Conservation (phyloP, 495 filamentous ascomycete genomes). For the Penicillium manginii region DNA sequence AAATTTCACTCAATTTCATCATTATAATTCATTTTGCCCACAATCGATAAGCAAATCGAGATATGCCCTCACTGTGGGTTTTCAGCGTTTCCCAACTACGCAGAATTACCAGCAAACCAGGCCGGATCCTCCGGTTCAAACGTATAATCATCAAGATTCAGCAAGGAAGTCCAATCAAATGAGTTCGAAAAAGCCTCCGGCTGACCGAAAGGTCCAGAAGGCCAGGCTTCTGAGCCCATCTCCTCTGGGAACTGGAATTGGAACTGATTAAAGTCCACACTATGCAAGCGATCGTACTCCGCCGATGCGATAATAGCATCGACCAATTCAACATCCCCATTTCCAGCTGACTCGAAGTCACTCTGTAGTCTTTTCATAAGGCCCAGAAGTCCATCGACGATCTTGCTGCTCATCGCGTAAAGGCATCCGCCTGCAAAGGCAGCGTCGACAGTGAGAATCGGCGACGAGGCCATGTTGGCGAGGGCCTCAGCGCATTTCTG, state of each 20-base stretch:
- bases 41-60: neutral
- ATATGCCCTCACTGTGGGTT: neutral
- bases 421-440: constrained; percentile 4
- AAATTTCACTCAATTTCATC: neutral
- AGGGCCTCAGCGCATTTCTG: neutral
- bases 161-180: neutral
- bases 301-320: constrained; percentile 3
- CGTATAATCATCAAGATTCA: neutral
- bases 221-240: neutral
- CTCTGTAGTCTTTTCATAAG: neutral
- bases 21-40: neutral
- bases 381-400: neutral
- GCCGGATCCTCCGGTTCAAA: neutral
- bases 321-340: neutral
- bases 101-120: neutral
- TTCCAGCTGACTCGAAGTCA: neutral
- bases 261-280: neutral
- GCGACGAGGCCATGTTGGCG: neutral
- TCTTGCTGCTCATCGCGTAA: constrained; percentile 5
- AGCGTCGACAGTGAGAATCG: neutral
- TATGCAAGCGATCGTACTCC: neutral
- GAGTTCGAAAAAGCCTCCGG: neutral
- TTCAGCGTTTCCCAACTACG: neutral
- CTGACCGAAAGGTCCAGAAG: neutral
- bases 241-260: neutral